Evolutionary conservation across 192 early-diverging fungal genomes (phyloP).

Genomic region (Coemansia sp.): DNA sequence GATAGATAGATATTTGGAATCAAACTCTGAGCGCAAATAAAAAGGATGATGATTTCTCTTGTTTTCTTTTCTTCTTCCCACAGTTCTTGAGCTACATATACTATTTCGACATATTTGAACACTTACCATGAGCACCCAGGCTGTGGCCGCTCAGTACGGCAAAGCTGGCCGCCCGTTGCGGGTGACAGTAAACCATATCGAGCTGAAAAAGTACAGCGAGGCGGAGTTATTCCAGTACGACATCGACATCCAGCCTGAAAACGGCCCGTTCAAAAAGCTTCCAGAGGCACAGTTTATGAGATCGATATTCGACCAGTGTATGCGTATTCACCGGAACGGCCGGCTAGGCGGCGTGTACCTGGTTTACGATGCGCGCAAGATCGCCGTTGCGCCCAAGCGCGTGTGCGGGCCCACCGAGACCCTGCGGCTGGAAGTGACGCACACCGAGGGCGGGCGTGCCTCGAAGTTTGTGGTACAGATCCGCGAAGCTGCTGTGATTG

Average conservation of each 20-base stretch:
- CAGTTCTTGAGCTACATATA: no score
- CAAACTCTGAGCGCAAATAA: no score
- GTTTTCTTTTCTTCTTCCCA: no score
- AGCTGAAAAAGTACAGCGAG: conserved; percentile 62
- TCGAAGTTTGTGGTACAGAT: conserved; percentile 59
- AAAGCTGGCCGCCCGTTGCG: conserved; percentile 37
- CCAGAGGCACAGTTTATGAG: conserved; percentile 60
- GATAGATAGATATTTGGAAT: not conserved
- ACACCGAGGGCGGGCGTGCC: conserved; percentile 36
- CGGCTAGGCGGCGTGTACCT: conserved; percentile 61
- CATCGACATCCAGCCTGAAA: conserved; percentile 66
- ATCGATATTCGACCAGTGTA: conserved; percentile 62
- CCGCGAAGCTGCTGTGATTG: conserved; percentile 57
- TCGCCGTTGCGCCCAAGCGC: conserved; percentile 76
- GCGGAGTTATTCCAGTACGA: conserved; percentile 86
- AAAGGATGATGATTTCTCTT: no score
- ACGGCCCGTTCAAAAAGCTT: conserved; percentile 24
- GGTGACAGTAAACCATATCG: conserved; percentile 76
- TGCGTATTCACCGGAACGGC: conserved; percentile 43
- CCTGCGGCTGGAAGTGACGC: conserved; percentile 56
- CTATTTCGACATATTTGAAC: no score
- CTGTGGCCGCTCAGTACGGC: conserved; percentile 28
- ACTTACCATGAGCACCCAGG: no score
- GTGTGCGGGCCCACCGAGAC: conserved; percentile 66
- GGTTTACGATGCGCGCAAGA: conserved; percentile 84